Base-by-base conservation (phyloP, 371 early-diverging fungal genomes). In the Globomyces sp. region DNA sequence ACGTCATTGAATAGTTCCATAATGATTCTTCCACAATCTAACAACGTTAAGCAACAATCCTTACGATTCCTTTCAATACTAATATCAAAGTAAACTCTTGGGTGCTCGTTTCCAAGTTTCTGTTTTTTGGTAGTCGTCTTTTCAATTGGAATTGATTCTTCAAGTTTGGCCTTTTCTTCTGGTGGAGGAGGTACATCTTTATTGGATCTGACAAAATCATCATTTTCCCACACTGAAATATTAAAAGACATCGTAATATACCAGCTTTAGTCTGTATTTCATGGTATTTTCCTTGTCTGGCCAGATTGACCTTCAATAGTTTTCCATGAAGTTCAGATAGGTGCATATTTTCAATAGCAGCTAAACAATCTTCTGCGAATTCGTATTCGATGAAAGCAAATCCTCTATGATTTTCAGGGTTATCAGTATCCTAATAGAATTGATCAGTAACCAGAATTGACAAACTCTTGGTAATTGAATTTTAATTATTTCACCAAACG, bases 301-400 rank as follows among this genome's bases (percentile, higher is more conserved):
- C 93, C 36, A 90, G 71, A 65, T 87, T 92, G 34, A 92, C 94
- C 61, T 91, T 90, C 71, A 98, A 89, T 1, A 93, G 91, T 58
- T 85, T 86, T 5, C 98, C 98, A 71, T 83, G 86, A 36, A 98
- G 73, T 77, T 96, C 97, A 40, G 92, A 80, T 37, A 87, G 72
- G 71, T 97, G 85, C 95, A 97, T 92, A 79, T 98, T 98, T 71
- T 94, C 94, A 47, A 92, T 85, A 36, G 99, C 97, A 24, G 89
- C 94, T 42, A 73, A 53, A 3, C 95, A 93, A 78, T 98, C 98
- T 40, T 84, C 87, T 5, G 86, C 73, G 13, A 81, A 73, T 73
- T 96, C 97, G 70, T 87, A 98, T 76, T 96, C 94, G 6, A 98
- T 85, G 76, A 98, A 96, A 6, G 93, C 98, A 76, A 93, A 96